phyloP scores from a whole-genome alignment of 306 rosid genomes.

The Nissolia schottii region DNA sequence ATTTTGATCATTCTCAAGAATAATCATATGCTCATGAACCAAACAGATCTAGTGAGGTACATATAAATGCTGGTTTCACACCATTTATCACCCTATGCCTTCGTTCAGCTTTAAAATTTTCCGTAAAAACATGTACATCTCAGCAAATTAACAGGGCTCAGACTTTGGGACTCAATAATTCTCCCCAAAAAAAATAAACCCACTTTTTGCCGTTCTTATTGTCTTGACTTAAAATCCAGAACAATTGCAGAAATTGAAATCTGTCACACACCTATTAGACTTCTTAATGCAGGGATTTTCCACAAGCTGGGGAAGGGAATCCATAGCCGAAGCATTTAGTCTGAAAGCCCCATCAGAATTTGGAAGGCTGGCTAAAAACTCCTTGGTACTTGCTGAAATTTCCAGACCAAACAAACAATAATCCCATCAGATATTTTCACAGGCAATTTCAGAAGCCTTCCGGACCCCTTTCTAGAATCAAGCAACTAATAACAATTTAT shows the following conservation, averaged over 20 bases:
- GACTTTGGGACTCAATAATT: neutral
- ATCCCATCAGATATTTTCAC: slow-evolving; percentile 6
- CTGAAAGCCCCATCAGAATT: slow-evolving; percentile 31
- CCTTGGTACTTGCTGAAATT: slow-evolving; percentile 35
- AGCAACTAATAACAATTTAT: neutral
- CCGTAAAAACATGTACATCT: slow-evolving; percentile 7
- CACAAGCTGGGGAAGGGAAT: slow-evolving; percentile 38
- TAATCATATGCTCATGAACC: neutral
- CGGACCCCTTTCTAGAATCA: neutral
- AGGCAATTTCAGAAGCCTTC: neutral
- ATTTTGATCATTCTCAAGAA: neutral
- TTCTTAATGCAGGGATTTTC: slow-evolving; percentile 42
- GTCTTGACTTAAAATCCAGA: neutral
- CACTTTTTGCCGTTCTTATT: neutral
- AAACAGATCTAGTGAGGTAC: neutral
- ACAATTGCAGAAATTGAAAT: neutral
- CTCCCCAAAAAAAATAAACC: neutral
- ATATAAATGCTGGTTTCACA: neutral
- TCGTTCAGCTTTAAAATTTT: neutral
- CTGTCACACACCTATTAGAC: slow-evolving; percentile 46
- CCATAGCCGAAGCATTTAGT: slow-evolving; percentile 32
- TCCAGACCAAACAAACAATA: slow-evolving; percentile 12
- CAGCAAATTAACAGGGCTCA: slow-evolving; percentile 20
- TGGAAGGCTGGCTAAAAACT: slow-evolving; percentile 42
- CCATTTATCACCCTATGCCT: neutral